phyloP scores from a whole-genome alignment of 495 filamentous ascomycete genomes.

The Penicillium steckii region DNA sequence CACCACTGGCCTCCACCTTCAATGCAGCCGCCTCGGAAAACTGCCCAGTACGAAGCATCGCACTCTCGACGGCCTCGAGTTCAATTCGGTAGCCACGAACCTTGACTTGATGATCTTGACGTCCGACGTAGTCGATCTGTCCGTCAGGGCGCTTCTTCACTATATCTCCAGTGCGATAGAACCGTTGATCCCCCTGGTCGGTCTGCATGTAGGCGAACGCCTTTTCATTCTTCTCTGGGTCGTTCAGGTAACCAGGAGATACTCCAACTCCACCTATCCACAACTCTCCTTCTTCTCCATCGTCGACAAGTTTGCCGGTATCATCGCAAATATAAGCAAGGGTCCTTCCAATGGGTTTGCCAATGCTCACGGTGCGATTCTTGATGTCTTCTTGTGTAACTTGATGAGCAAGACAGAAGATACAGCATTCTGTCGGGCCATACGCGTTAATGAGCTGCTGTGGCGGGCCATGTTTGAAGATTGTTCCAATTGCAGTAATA shows the following conservation, averaged over 20 bases:
- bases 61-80: slow-evolving; percentile 44
- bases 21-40: slow-evolving; percentile 7
- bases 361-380: slow-evolving; percentile 10
- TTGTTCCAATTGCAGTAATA: slow-evolving; percentile 9
- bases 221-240: slow-evolving; percentile 28
- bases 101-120: slow-evolving; percentile 50
- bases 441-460: slow-evolving; percentile 30
- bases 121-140: slow-evolving; percentile 43
- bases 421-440: slow-evolving; percentile 30
- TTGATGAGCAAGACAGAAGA: slow-evolving; percentile 9
- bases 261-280: slow-evolving; percentile 41
- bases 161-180: slow-evolving; percentile 50
- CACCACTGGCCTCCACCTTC: slow-evolving; percentile 3
- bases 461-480: slow-evolving; percentile 16
- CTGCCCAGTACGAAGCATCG: slow-evolving; percentile 1
- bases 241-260: slow-evolving; percentile 40
- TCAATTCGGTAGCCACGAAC: slow-evolving; percentile 52
- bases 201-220: slow-evolving; percentile 27
- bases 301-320: slow-evolving; percentile 9
- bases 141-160: slow-evolving; percentile 39
- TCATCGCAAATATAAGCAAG: slow-evolving; percentile 42
- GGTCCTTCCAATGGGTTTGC: slow-evolving; percentile 12
- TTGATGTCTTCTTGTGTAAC: slow-evolving; percentile 7
- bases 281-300: slow-evolving; percentile 42
- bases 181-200: not conserved